These are phyloP conservation scores for Osmanthus fragrans DNA, from an alignment of 257 asterid species.

Conservation along the genomic window DNA sequence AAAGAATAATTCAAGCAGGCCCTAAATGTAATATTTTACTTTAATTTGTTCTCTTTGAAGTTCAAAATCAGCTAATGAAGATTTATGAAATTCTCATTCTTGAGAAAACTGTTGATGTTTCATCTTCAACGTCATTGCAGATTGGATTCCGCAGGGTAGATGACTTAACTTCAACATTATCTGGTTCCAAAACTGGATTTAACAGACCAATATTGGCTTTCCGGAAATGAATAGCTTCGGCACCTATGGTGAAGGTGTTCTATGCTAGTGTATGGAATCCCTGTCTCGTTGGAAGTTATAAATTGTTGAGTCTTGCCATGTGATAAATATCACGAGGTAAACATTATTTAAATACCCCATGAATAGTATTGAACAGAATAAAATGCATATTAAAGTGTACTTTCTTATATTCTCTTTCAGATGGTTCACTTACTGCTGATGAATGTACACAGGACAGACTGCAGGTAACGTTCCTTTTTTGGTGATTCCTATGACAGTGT, in stretches of 20 bases:
- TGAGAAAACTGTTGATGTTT: neutral
- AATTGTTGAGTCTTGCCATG: neutral
- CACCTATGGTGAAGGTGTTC: neutral
- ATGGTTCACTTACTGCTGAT: neutral
- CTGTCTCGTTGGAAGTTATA: neutral
- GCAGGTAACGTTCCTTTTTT: neutral
- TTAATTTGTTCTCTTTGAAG: neutral
- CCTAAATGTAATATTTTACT: too few species aligned
- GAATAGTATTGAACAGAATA: neutral
- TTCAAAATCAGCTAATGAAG: conserved; percentile 11
- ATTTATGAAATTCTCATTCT: neutral
- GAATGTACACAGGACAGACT: neutral
- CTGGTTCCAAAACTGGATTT: conserved; percentile 65
- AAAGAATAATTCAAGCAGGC: too few species aligned
- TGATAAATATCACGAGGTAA: neutral
- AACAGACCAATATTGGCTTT: conserved; percentile 78
- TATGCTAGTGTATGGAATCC: too few species aligned
- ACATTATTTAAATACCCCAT: neutral
- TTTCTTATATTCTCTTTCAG: neutral
- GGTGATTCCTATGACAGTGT: neutral
- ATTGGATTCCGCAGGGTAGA: conserved; percentile 83
- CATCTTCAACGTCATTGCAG: conserved; percentile 39
- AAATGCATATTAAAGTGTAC: neutral
- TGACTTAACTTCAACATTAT: conserved; percentile 52
- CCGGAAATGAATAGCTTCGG: conserved; percentile 57